Percentiles rank a stretch among this genome's conserved stretches.
Evolutionary conservation across 2,329 filamentous ascomycete species (phyloP).

Genomic region (Chalaropsis ovoidea): DNA sequence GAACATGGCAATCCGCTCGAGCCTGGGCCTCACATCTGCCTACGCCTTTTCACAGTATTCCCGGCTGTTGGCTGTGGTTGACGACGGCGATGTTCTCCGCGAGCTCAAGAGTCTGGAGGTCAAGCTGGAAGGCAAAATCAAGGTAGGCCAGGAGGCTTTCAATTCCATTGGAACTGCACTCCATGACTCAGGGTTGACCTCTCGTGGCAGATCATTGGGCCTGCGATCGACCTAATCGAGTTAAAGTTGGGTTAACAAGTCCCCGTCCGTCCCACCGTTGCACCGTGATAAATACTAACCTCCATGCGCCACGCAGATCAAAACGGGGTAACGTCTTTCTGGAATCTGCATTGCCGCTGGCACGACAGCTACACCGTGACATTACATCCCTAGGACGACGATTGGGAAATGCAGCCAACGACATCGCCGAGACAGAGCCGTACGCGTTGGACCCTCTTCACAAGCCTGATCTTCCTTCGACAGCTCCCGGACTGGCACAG

Average conservation of each 20-base stretch:
- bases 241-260: constrained; percentile 52
- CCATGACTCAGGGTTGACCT: constrained; percentile 14
- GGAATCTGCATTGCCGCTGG: constrained; percentile 73
- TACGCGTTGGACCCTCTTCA: background rate
- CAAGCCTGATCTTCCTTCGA: background rate
- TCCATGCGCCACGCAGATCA: constrained; percentile 33
- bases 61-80: constrained; percentile 65
- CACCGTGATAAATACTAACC: background rate
- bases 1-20: constrained; percentile 85
- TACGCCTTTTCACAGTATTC: constrained; percentile 79
- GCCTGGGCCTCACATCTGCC: constrained; percentile 71
- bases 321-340: constrained; percentile 50
- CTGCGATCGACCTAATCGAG: constrained; percentile 85
- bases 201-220: constrained; percentile 60
- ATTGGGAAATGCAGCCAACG: constrained; percentile 57
- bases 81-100: constrained; percentile 54
- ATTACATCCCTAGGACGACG: constrained; percentile 71
- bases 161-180: background rate
- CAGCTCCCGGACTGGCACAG: constrained; percentile 27
- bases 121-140: constrained; percentile 75
- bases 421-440: constrained; percentile 28
- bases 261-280: background rate
- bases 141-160: background rate
- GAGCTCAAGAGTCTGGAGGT: constrained; percentile 64
- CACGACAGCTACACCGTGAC: constrained; percentile 71